phyloP scores from a whole-genome alignment of 2,329 filamentous ascomycete genomes.

The Exophiala sp. region DNA sequence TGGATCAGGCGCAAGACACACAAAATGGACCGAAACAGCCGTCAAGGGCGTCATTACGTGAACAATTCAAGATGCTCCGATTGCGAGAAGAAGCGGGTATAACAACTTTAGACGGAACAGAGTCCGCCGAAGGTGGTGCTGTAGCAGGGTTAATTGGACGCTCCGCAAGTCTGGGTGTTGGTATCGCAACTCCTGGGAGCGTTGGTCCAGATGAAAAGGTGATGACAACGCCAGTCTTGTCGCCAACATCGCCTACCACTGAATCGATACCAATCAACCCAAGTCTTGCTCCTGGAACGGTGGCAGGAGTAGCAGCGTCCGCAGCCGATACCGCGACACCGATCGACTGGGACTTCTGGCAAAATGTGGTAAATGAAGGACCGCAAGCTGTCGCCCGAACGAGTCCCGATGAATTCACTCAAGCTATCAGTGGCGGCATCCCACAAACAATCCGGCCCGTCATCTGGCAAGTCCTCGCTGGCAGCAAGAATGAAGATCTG shows the following conservation, averaged over 20 bases:
- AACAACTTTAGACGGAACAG: conserved; percentile 49
- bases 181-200: conserved; percentile 47
- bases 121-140: conserved; percentile 40
- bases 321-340: conserved; percentile 61
- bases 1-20: conserved; percentile 63
- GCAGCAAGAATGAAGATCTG: conserved; percentile 89
- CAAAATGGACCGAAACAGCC: conserved; percentile 46
- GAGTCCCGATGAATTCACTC: conserved; percentile 83
- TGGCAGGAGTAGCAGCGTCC: conserved; percentile 71
- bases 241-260: conserved; percentile 36
- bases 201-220: conserved; percentile 46
- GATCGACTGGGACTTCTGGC: conserved; percentile 99
- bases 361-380: conserved; percentile 90
- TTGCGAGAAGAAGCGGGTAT: conserved; percentile 69
- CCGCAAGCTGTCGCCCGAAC: conserved; percentile 82
- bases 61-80: conserved; percentile 73
- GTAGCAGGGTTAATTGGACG: conserved; percentile 42
- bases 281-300: conserved; percentile 77
- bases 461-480: conserved; percentile 94
- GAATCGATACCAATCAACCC: conserved; percentile 64
- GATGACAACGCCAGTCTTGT: conserved; percentile 32
- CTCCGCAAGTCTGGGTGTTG: conserved; percentile 41
- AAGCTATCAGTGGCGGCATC: conserved; percentile 87
- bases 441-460: conserved; percentile 95
- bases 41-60: conserved; percentile 64